These are phyloP conservation scores for Penicillium taxi DNA, from an alignment of 495 filamentous ascomycete species.

Conservation along the genomic window DNA sequence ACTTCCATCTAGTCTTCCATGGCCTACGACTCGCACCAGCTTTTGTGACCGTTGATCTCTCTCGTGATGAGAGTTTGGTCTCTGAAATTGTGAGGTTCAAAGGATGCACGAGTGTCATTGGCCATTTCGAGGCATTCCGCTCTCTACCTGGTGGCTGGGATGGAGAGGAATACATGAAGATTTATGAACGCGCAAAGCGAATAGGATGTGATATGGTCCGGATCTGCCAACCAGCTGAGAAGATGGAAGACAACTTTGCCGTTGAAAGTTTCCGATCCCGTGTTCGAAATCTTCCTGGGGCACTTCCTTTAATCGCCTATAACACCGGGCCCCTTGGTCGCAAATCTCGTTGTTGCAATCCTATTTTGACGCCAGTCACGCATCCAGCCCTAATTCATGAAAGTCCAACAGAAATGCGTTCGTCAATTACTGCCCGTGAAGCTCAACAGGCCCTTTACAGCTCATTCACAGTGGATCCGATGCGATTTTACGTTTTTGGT, in stretches of 20 bases:
- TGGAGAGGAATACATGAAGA: constrained; percentile 23
- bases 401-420: constrained; percentile 16
- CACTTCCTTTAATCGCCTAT: constrained; percentile 56
- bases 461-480: constrained; percentile 47
- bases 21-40: constrained; percentile 63
- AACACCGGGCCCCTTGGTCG: constrained; percentile 61
- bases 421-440: constrained; percentile 36
- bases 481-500: constrained; percentile 39
- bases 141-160: constrained; percentile 39
- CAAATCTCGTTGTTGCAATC: constrained; percentile 55
- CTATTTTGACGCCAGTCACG: constrained; percentile 55
- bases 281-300: constrained; percentile 22
- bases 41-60: constrained; percentile 60
- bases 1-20: constrained; percentile 55
- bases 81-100: constrained; percentile 46
- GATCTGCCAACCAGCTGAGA: constrained; percentile 32
- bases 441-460: constrained; percentile 43
- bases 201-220: constrained; percentile 45
- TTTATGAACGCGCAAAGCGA: constrained; percentile 37
- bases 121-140: constrained; percentile 47
- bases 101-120: constrained; percentile 60
- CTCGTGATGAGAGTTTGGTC: constrained; percentile 46
- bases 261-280: constrained; percentile 33
- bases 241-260: constrained; percentile 35
- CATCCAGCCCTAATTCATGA: constrained; percentile 23